Evolutionary conservation across 2,329 filamentous ascomycete species (phyloP), one percentile per base, ranked within the genome.

Genomic region (Neofusicoccum parvum): DNA sequence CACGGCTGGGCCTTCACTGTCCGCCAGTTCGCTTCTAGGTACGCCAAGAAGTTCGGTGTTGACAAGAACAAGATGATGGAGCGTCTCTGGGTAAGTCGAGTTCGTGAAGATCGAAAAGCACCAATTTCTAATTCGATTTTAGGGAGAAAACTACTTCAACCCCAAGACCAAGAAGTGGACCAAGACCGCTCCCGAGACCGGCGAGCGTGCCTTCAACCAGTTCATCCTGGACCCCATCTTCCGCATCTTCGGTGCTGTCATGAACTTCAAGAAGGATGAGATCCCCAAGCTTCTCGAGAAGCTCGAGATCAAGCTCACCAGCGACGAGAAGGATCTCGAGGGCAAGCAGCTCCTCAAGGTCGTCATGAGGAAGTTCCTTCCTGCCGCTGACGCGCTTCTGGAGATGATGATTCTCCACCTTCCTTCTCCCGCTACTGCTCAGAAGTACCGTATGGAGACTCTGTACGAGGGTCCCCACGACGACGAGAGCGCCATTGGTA

Each of bases 401-500:
- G 95, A 99, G 88, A 99, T 99, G 95, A 96, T 99, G 92, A 94
- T 98, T 86, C 91, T 99, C 79, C 95, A 99, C 84, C 88, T 99
- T 78, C 95, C 95, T 77, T 98, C 95, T 72, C 95, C 95, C 80
- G 88, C 92, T 76, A 96, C 92, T 71, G 95, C 95, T 74, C 95
- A 99, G 88, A 91, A 86, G 82, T 99, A 99, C 88, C 95, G 95
- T 90, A 90, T 88, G 78, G 95, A 98, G 89, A 97, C 94, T 80
- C 88, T 99, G 72, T 99, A 99, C 86, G 95, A 99, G 88, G 95
- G 95, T 88, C 95, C 95, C 75, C 78, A 85, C 67, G 95, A 99
- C 80, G 95, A 99, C 76, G 90, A 92, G 82, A 89, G 90, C 75
- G 94, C 91, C 85, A 91, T 97, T 80, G 93, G 90, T 88, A 97